Base-by-base conservation (phyloP, 331 rosid genomes). In the Spiraea crenata region DNA sequence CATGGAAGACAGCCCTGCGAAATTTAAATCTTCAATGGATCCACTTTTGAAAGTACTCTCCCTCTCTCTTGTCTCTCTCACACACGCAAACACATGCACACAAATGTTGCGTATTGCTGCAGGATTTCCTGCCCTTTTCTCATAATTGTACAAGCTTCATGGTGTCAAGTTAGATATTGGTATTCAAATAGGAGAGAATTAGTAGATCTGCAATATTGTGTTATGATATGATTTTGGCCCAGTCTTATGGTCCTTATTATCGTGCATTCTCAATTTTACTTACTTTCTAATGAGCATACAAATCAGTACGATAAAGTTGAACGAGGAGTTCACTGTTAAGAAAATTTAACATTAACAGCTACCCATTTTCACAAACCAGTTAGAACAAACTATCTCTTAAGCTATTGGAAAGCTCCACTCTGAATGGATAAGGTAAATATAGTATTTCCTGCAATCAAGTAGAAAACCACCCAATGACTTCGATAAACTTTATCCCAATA, bases 11-110 rank as follows among this genome's bases (percentile, higher is more conserved):
- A 93, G 88, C 87, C 84, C 81, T 4, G 79, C 87, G 73, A 93
- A 87, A 79, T 93, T 93, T 74, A 90, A 87, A 85, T 93, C 98
- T 63, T 89, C 96, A 63, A 87, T 93, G 98, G 97, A 87, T 73
- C 92, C 96, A 64, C 90, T 93, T 62, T 75, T 81, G 78, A 92
- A 88, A 89, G 98, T 93, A 81, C 44, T n/a, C 39, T 48, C 73
- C 70, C 76, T 54, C 51, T 49, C 52, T 51, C 74, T 80, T 63
- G 48, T 54, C 54, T 19, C 59, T 34, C 65, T 45, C 65, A 31
- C 52, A 20, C n/a, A 10, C 38, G 20, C 40, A 31, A 10, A 57
- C 17, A 57, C 41, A 57, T 5, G 35, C 44, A 58, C n/a, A 35
- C 31, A 40, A 17, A 38, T 41, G 35, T 42, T 41, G 31, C 38